These are phyloP conservation scores for Viola pubescens DNA, from an alignment of 441 rosid genomes.

Conservation along the genomic window DNA sequence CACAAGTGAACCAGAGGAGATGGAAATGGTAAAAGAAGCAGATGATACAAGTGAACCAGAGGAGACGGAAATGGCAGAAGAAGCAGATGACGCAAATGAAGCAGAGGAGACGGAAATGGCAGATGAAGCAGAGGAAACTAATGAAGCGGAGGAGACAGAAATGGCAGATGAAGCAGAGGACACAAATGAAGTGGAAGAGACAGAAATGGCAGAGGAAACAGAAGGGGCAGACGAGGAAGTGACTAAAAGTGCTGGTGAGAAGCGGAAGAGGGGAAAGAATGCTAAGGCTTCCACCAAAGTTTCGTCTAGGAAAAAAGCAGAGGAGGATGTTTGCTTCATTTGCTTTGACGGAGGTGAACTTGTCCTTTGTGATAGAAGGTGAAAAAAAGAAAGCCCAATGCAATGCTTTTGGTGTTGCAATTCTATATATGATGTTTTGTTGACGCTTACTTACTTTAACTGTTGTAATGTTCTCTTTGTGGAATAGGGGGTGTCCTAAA, in stretches of 20 bases:
- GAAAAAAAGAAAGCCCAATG: conserved; percentile 3
- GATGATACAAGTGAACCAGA: conserved; percentile 4
- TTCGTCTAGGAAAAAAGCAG: conserved; percentile 52
- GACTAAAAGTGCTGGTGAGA: conserved; percentile 40
- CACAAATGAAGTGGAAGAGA: conserved; percentile 26
- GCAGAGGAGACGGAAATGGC: conserved; percentile 33
- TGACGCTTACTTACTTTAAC: conserved; percentile 4
- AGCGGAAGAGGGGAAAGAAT: conserved; percentile 67
- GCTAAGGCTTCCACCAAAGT: conserved; percentile 35
- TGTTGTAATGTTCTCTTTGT: conserved; percentile 12
- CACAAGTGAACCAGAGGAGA: conserved; percentile 1
- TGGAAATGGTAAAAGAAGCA: conserved; percentile 6
- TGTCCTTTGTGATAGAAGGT: conserved; percentile 97
- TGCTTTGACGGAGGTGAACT: conserved; percentile 96
- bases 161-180: conserved; percentile 27
- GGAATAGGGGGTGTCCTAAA: conserved; percentile 89
- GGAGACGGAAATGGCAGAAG: background rate
- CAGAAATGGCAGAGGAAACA: conserved; percentile 31
- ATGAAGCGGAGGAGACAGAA: conserved; percentile 28
- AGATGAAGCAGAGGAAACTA: conserved; percentile 27
- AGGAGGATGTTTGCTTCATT: conserved; percentile 96
- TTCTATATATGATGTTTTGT: conserved; percentile 8
- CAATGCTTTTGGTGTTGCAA: conserved; percentile 6
- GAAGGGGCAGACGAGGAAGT: conserved; percentile 50
- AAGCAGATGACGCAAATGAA: background rate